Base-by-base conservation (phyloP, 23 red algal species). In the Gracilaria domingensis region DNA sequence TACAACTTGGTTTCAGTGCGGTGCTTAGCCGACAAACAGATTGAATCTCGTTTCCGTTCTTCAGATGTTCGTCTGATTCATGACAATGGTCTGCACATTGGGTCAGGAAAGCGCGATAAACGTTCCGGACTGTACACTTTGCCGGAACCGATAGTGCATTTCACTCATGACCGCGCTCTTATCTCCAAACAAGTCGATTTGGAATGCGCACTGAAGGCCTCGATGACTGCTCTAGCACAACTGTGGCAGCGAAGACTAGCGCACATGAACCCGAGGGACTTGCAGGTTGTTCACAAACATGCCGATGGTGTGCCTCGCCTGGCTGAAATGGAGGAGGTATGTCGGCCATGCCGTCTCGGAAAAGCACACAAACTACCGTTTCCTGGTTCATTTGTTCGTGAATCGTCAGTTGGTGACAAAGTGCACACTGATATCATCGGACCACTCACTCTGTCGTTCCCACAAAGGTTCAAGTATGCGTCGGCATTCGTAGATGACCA, bases 401-500 rank as follows among this genome's bases (percentile, higher is more conserved):
- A 44, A 24, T 34, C 28, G 1, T 26, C 25, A 66, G 49, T 84
- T 38, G 80, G 32, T 28, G 49, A 65, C 32, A 45, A 58, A 33
- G 80, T 66, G 21, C 80, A 64, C 80, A 58, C 80, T 25, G 80
- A 66, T 33, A 84, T 84, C 14, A 33, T 84, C 21, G 80, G 80
- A 9, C 14, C 54, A 16, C 32, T 66, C 14, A 45, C 32, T 5
- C 21, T 14, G 20, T 84, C 55, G 28, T 67, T 71, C 47, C 82
- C 56, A 16, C 39, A 67, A 24, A 33, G 60, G 36, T 86, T 71
- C 47, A 55, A 69, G 29, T 86, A 86, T 69, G 60, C 38, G 30
- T 86, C 25, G 25, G 30, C 82, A 50, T 86, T 86, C 48, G 29
- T 86, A 11, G 82, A 86, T 69, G 82, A 73, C 42, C 38, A 70